phyloP scores from a whole-genome alignment of 192 early-diverging fungal genomes.

The Physocladia obscura region DNA sequence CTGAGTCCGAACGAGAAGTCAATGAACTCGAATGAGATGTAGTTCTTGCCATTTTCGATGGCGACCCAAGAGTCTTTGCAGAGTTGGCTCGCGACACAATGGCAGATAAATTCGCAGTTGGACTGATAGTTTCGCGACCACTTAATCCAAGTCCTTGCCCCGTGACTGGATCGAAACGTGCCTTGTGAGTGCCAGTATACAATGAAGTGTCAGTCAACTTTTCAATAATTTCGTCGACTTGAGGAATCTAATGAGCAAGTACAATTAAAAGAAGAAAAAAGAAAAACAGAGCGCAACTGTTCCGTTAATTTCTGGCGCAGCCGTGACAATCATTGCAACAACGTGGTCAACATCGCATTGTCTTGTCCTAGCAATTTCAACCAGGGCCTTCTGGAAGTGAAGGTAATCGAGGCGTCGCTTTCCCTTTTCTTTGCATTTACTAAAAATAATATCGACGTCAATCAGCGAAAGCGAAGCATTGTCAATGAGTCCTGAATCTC shows the following conservation, averaged over 20 bases:
- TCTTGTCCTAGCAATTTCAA: slow-evolving; percentile 41
- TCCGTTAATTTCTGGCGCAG: slow-evolving; percentile 23
- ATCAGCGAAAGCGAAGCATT: slow-evolving; percentile 43
- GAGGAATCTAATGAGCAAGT: slow-evolving; percentile 29
- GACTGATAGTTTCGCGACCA: slow-evolving; percentile 17
- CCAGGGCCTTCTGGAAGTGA: slow-evolving; percentile 41
- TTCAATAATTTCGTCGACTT: slow-evolving; percentile 32
- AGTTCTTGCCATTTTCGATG: not conserved
- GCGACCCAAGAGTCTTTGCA: slow-evolving; percentile 10
- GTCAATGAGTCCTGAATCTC: slow-evolving; percentile 50
- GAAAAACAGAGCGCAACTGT: slow-evolving; percentile 30
- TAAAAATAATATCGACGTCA: slow-evolving; percentile 58
- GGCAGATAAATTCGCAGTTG: slow-evolving; percentile 15
- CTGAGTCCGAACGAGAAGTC: not conserved
- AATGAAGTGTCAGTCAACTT: slow-evolving; percentile 41
- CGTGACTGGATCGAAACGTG: slow-evolving; percentile 42
- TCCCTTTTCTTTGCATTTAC: slow-evolving; percentile 39
- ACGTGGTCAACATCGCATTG: slow-evolving; percentile 22
- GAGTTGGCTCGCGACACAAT: slow-evolving; percentile 25
- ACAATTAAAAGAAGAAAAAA: not conserved
- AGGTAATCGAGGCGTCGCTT: slow-evolving; percentile 43
- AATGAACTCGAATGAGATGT: not conserved
- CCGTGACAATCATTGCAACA: slow-evolving; percentile 12
- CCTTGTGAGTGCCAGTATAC: slow-evolving; percentile 57
- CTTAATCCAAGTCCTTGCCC: slow-evolving; percentile 14